phyloP scores from a whole-genome alignment of 2,329 filamentous ascomycete species.

The Ophiostoma sp. region DNA sequence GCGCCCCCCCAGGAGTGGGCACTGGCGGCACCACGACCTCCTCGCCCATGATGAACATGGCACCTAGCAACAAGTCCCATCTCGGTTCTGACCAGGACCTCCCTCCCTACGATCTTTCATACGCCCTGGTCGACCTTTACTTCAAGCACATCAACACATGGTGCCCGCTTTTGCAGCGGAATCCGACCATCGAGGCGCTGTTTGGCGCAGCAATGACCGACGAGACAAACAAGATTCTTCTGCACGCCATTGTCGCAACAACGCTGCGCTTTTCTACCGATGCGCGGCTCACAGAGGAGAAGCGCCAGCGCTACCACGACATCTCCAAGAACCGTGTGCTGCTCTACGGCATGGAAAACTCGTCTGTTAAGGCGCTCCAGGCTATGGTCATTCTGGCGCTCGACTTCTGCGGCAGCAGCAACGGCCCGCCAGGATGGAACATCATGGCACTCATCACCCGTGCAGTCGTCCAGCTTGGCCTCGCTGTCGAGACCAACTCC shows the following conservation, averaged over 20 bases:
- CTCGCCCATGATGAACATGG: slow-evolving; percentile 53
- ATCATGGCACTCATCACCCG: slow-evolving; percentile 85
- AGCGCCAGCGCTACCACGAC: slow-evolving; percentile 72
- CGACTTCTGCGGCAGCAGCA: slow-evolving; percentile 81
- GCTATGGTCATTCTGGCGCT: slow-evolving; percentile 84
- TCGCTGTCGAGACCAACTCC: slow-evolving; percentile 80
- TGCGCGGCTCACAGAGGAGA: slow-evolving; percentile 68
- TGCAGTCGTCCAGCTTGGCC: slow-evolving; percentile 81
- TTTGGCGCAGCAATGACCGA: slow-evolving; percentile 76
- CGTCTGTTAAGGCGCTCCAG: slow-evolving; percentile 83
- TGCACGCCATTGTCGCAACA: slow-evolving; percentile 87
- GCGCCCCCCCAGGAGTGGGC: slow-evolving; percentile 28
- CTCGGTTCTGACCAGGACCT: slow-evolving; percentile 63
- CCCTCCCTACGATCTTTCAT: slow-evolving; percentile 72
- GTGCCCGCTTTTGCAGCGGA: slow-evolving; percentile 87
- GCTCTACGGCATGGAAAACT: slow-evolving; percentile 84
- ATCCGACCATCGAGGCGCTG: slow-evolving; percentile 75
- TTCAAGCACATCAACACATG: slow-evolving; percentile 80
- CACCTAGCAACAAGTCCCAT: slow-evolving; percentile 45
- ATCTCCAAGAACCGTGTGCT: slow-evolving; percentile 83
- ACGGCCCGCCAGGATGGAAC: slow-evolving; percentile 91
- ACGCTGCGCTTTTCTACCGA: slow-evolving; percentile 83
- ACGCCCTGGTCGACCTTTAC: slow-evolving; percentile 71
- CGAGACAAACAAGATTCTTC: slow-evolving; percentile 76
- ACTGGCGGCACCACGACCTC: slow-evolving; percentile 21